phyloP scores from a whole-genome alignment of 306 rosid species.

The Hippophae rhamnoides region DNA sequence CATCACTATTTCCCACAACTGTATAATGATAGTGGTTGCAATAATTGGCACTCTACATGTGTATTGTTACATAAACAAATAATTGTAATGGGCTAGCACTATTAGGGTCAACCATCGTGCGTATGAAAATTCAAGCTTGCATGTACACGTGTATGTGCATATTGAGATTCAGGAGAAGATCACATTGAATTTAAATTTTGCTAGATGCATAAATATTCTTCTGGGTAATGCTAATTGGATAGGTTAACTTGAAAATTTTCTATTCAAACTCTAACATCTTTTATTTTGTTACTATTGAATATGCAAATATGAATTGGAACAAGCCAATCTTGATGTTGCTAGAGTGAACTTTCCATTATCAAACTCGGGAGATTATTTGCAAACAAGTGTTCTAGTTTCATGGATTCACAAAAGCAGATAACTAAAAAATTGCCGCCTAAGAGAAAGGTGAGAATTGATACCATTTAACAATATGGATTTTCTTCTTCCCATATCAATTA shows the following conservation, averaged over 20 bases:
- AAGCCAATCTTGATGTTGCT: no score
- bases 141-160: no score
- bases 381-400: slow-evolving; percentile 82
- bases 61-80: slow-evolving; percentile 16
- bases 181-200: no score
- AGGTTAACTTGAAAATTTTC: neutral
- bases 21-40: slow-evolving; percentile 98
- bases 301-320: slow-evolving; percentile 75
- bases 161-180: no score
- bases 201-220: neutral
- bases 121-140: no score
- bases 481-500: no score
- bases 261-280: neutral
- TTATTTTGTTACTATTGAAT: slow-evolving; percentile 19
- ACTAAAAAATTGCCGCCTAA: slow-evolving; percentile 68
- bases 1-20: slow-evolving; percentile 92
- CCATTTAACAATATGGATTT: slow-evolving; percentile 48
- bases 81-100: neutral
- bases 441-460: slow-evolving; percentile 72
- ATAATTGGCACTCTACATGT: slow-evolving; percentile 76
- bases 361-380: no score
- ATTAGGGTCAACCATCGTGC: neutral
- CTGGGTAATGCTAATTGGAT: neutral
- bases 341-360: no score
- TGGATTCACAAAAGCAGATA: slow-evolving; percentile 82